Evolutionary conservation across 2,329 filamentous ascomycete species (phyloP).

Genomic region (Pseudogymnoascus sp.): DNA sequence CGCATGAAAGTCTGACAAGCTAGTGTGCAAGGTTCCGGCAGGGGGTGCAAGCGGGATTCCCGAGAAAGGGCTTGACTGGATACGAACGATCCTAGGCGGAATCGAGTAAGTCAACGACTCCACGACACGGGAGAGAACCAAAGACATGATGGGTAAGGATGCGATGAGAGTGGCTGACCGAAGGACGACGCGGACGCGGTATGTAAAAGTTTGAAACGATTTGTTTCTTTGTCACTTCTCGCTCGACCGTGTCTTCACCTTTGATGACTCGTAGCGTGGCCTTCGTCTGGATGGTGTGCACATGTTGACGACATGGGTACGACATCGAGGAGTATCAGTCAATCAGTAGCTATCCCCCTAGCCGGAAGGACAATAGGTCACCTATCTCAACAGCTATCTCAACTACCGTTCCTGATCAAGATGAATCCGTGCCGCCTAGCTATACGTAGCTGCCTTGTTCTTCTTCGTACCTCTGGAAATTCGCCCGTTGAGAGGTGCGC

Average conservation of each 20-base stretch:
- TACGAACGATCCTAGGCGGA: not conserved
- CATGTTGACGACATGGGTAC: constrained; percentile 4
- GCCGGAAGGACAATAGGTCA: not conserved
- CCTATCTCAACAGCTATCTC: not conserved
- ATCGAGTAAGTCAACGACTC: not conserved
- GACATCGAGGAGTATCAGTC: not conserved
- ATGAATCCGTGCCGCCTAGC: not conserved
- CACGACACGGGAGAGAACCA: not conserved
- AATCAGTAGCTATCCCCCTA: not conserved
- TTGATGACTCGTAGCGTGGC: not conserved
- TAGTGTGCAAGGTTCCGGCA: constrained; percentile 1
- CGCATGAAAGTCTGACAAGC: constrained; percentile 4
- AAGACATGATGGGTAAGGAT: not conserved
- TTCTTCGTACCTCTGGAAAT: not conserved
- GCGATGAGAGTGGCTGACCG: not conserved
- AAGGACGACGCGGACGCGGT: not conserved
- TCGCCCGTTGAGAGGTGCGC: not conserved
- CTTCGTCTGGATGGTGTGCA: constrained; percentile 1
- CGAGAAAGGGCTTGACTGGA: constrained; percentile 1
- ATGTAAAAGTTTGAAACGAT: not conserved
- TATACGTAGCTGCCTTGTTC: not conserved
- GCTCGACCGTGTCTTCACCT: not conserved
- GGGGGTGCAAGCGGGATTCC: constrained; percentile 3
- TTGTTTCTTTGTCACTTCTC: constrained; percentile 2
- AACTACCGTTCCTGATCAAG: not conserved